A percentile compares a stretch with the other conserved stretches of the same genome.
Evolutionary conservation across 1,284 basidiomycete genomes (phyloP).

Genomic region (Singerocomus inundabilis): DNA sequence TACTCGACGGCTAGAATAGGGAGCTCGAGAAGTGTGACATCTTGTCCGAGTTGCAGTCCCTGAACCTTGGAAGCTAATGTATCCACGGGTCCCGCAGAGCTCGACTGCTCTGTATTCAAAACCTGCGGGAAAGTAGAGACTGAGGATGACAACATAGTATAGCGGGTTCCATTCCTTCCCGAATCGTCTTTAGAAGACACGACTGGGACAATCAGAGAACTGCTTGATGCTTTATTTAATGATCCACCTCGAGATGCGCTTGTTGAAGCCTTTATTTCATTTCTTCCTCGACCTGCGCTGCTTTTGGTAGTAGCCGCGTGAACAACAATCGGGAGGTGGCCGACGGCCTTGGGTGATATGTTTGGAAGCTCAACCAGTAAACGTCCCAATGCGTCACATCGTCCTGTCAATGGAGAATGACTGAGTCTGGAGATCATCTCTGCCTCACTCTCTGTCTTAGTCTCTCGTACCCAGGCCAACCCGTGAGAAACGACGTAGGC

Average conservation of each 20-base stretch:
- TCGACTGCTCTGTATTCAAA: too few relatives aligned
- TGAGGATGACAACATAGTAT: slow-evolving; percentile 1
- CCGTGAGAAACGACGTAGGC: not conserved
- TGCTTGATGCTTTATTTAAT: not conserved
- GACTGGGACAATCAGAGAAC: not conserved
- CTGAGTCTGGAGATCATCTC: not conserved
- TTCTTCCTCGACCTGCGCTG: not conserved
- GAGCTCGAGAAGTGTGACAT: not conserved
- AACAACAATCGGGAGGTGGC: not conserved
- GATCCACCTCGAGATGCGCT: not conserved
- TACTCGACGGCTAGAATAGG: slow-evolving; percentile 10
- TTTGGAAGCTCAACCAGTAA: slow-evolving; percentile 7
- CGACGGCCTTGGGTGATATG: not conserved
- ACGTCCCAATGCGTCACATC: slow-evolving; percentile 9
- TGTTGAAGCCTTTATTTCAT: not conserved
- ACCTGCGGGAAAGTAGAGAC: not conserved
- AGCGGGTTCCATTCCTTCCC: not conserved
- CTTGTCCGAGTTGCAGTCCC: not conserved
- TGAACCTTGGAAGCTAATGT: not conserved
- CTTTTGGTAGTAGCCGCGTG: not conserved
- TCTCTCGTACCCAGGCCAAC: not conserved
- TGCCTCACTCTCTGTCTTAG: not conserved
- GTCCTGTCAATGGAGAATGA: not conserved
- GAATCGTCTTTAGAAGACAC: not conserved
- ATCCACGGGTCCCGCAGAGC: not conserved